phyloP scores from a whole-genome alignment of 495 filamentous ascomycete genomes.

The Aspergillus cristatus region DNA sequence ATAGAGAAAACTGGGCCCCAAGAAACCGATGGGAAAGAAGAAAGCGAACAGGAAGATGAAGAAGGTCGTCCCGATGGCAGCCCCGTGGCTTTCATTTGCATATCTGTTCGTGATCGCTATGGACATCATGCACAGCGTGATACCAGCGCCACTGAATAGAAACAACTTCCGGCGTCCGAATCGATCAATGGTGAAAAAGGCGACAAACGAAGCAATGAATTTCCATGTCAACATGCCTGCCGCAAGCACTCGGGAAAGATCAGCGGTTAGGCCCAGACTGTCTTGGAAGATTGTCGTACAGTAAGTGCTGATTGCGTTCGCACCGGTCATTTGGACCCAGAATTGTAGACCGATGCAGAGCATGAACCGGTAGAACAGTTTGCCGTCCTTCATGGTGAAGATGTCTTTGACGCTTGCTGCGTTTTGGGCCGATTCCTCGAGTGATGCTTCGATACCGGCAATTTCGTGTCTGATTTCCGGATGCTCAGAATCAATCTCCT shows the following conservation, averaged over 20 bases:
- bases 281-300: conserved; percentile 19
- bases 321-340: conserved; percentile 23
- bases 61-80: conserved; percentile 26
- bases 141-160: conserved; percentile 37
- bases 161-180: conserved; percentile 40
- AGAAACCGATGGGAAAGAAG: conserved; percentile 48
- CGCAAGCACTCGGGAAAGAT: conserved; percentile 14
- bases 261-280: conserved; percentile 11
- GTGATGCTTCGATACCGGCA: conserved; percentile 23
- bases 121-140: conserved; percentile 29
- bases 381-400: conserved; percentile 16
- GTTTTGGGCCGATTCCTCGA: conserved; percentile 18
- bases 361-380: conserved; percentile 19
- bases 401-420: conserved; percentile 10
- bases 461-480: conserved; percentile 21
- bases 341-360: conserved; percentile 31
- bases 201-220: conserved; percentile 31
- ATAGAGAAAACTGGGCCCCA: conserved; percentile 47
- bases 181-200: conserved; percentile 38
- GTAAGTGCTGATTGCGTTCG: conserved; percentile 20
- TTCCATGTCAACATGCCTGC: conserved; percentile 35
- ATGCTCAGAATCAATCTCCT: conserved; percentile 13
- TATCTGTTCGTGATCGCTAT: conserved; percentile 33
- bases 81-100: conserved; percentile 21
- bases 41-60: conserved; percentile 49